Conservation (phyloP, 768 basidiomycete genomes). For the Cyclocybe aegerita region DNA sequence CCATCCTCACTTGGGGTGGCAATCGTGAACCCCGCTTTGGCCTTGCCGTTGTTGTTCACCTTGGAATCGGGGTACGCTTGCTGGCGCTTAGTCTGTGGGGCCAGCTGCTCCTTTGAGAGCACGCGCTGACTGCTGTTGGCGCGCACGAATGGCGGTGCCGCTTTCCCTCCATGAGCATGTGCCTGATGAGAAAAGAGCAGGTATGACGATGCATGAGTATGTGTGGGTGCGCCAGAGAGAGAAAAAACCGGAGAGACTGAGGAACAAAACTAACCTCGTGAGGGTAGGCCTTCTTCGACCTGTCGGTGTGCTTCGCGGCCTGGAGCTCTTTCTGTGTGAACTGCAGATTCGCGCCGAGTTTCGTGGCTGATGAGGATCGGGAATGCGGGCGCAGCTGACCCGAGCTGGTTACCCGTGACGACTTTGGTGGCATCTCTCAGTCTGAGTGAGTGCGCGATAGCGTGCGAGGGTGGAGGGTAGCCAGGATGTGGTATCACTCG, state of each 20-base stretch:
- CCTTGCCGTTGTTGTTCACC: conserved; percentile 26
- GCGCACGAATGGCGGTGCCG: conserved; percentile 26
- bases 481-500: neutral
- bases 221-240: conserved; percentile 3
- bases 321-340: conserved; percentile 64
- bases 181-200: neutral
- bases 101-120: conserved; percentile 31
- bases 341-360: conserved; percentile 58
- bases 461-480: no score
- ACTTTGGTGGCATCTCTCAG: conserved; percentile 31
- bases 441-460: no score
- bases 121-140: conserved; percentile 35
- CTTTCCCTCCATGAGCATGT: conserved; percentile 20
- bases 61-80: conserved; percentile 20
- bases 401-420: conserved; percentile 44
- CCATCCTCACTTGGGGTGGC: conserved; percentile 44
- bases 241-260: conserved; percentile 14
- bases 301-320: conserved; percentile 45
- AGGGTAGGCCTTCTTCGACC: conserved; percentile 45
- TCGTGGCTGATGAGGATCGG: conserved; percentile 61
- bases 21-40: conserved; percentile 59
- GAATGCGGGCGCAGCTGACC: conserved; percentile 60
- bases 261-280: conserved; percentile 42
- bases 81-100: conserved; percentile 11
- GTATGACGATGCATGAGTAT: conserved; percentile 12